Percentiles rank a stretch among this genome's conserved stretches.
Conservation (phyloP, 768 basidiomycete species). For the Panellus pusillus region DNA sequence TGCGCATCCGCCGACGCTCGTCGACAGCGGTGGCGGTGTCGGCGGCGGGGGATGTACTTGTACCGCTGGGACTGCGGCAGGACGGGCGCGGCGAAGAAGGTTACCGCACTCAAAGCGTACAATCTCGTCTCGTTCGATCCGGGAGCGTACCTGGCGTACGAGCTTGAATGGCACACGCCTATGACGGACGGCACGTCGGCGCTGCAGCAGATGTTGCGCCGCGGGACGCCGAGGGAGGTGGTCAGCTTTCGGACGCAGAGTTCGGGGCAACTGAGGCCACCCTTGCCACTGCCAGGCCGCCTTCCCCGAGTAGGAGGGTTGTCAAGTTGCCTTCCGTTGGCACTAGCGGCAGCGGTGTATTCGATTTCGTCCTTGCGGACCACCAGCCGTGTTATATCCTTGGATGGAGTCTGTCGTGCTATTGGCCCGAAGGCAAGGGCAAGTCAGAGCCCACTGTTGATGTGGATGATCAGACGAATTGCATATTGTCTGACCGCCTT, state of each 20-base stretch:
- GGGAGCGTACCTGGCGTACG: conserved; percentile 15
- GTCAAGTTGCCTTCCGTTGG: conserved; percentile 1
- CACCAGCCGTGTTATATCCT: conserved; percentile 19
- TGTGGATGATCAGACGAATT: conserved; percentile 17
- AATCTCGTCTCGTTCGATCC: conserved; percentile 18
- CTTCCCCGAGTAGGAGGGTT: conserved; percentile 1
- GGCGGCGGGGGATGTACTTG: not conserved
- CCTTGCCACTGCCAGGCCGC: not conserved
- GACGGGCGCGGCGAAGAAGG: conserved; percentile 13
- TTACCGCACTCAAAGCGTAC: conserved; percentile 11
- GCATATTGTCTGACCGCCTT: conserved; percentile 18
- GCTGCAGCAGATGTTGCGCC: conserved; percentile 6
- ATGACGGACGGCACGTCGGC: conserved; percentile 11
- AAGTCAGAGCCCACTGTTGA: conserved; percentile 14
- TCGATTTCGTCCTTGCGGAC: conserved; percentile 7
- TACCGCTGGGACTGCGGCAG: conserved; percentile 23
- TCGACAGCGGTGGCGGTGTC: not conserved
- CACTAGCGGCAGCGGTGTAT: conserved; percentile 6
- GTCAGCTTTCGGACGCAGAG: conserved; percentile 13
- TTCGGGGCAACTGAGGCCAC: conserved; percentile 1
- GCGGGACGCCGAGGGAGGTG: conserved; percentile 3
- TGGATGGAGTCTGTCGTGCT: conserved; percentile 22
- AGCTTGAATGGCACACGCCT: conserved; percentile 22
- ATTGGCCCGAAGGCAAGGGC: conserved; percentile 16
- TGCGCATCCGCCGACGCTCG: not conserved